These are phyloP conservation scores for Piloderma croceum DNA, from an alignment of 768 basidiomycete species.

Conservation along the genomic window DNA sequence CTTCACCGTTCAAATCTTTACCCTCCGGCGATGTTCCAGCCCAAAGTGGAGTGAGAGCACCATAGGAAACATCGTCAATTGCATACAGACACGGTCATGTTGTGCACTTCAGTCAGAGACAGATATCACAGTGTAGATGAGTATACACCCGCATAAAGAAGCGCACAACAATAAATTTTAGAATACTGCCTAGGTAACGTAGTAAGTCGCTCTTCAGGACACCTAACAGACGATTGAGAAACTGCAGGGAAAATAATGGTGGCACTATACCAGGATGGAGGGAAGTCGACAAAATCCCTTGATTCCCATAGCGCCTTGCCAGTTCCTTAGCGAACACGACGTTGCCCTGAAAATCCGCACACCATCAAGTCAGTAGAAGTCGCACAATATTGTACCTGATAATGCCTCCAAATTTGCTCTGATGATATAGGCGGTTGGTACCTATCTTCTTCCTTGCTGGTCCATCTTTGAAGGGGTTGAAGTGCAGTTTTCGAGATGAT, in stretches of 20 bases:
- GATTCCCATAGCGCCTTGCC: slow-evolving; percentile 39
- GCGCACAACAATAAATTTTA: slow-evolving; percentile 12
- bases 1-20: slow-evolving; percentile 35
- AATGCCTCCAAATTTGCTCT: slow-evolving; percentile 47
- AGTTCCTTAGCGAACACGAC: slow-evolving; percentile 41
- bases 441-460: slow-evolving; percentile 19
- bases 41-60: slow-evolving; percentile 41
- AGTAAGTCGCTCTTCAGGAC: slow-evolving; percentile 27
- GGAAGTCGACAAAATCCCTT: slow-evolving; percentile 41
- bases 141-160: background rate
- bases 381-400: too few species aligned
- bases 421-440: slow-evolving; percentile 21
- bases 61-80: slow-evolving; percentile 26
- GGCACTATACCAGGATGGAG: slow-evolving; percentile 39
- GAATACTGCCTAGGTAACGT: slow-evolving; percentile 16
- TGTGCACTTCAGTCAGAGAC: background rate
- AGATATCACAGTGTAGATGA: too few species aligned
- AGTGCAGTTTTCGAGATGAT: slow-evolving; percentile 24
- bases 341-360: too few species aligned
- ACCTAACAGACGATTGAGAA: slow-evolving; percentile 8
- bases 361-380: too few species aligned
- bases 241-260: slow-evolving; percentile 10
- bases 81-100: slow-evolving; percentile 5
- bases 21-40: slow-evolving; percentile 38
- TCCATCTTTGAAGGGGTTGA: too few species aligned